Evolutionary conservation across 2,329 filamentous ascomycete species (phyloP).

Genomic region (Sarocladiaceae sp.): DNA sequence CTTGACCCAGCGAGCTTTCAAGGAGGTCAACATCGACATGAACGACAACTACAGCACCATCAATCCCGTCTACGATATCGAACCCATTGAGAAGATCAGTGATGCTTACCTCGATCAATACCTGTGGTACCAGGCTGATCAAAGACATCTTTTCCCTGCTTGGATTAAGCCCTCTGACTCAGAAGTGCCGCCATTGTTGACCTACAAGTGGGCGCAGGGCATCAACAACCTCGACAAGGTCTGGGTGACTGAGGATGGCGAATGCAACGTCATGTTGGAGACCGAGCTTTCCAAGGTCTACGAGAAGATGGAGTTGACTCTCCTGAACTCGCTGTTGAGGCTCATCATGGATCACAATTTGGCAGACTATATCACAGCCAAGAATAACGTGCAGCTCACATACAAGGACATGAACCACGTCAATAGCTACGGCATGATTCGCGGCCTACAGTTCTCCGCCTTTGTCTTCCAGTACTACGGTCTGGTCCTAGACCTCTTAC

Average conservation of each 20-base stretch:
- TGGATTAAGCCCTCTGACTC: conserved; percentile 99
- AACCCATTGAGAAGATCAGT: conserved; percentile 98
- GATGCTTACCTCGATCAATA: conserved; percentile 99
- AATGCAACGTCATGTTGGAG: conserved; percentile 98
- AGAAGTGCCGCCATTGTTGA: conserved; percentile 88
- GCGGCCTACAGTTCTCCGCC: conserved; percentile 93
- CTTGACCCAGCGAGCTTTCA: conserved; percentile 95
- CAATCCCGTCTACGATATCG: conserved; percentile 98
- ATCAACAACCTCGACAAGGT: conserved; percentile 97
- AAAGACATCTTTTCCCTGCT: conserved; percentile 91
- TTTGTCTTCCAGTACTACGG: conserved; percentile 99
- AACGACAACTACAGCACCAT: conserved; percentile 99
- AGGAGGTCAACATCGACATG: conserved; percentile 99
- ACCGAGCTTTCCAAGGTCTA: conserved; percentile 99
- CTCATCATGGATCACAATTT: conserved; percentile 99
- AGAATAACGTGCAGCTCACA: conserved; percentile 98
- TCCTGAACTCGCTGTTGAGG: conserved; percentile 87
- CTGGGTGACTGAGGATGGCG: conserved; percentile 89
- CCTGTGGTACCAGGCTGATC: conserved; percentile 97
- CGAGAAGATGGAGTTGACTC: conserved; percentile 95
- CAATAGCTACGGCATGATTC: conserved; percentile 98
- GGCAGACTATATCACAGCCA: conserved; percentile 97
- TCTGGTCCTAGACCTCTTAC: conserved; percentile 84
- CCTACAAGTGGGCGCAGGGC: conserved; percentile 98
- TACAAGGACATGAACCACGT: conserved; percentile 99